These are phyloP conservation scores for Exophiala aquamarina DNA, from an alignment of 2,329 filamentous ascomycete species.

Conservation along the genomic window DNA sequence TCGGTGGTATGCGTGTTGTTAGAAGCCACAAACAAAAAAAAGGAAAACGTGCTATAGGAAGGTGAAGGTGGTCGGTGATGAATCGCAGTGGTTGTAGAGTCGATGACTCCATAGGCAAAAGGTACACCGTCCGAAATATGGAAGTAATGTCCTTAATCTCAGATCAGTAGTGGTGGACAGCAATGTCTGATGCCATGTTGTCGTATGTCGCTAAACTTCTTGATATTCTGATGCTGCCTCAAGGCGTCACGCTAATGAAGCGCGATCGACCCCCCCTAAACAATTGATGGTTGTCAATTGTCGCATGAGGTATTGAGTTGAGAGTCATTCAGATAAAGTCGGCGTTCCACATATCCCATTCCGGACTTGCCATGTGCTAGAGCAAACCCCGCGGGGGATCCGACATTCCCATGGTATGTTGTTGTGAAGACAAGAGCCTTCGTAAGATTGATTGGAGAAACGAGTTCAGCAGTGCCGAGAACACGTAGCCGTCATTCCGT, in stretches of 20 bases:
- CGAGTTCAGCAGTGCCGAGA: slow-evolving; percentile 20
- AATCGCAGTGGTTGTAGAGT: slow-evolving; percentile 8
- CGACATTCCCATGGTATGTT: slow-evolving; percentile 27
- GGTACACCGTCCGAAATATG: slow-evolving; percentile 9
- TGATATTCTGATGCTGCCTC: slow-evolving; percentile 22
- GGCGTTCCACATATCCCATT: slow-evolving; percentile 22
- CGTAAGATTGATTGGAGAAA: slow-evolving; percentile 19
- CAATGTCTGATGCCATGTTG: slow-evolving; percentile 17
- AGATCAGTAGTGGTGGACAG: slow-evolving; percentile 8
- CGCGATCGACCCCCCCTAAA: background rate
- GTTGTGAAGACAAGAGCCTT: slow-evolving; percentile 19
- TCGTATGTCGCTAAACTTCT: slow-evolving; percentile 25
- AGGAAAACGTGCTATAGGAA: slow-evolving; percentile 26
- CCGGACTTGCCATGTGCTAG: slow-evolving; percentile 32
- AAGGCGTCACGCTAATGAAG: background rate
- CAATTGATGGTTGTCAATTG: slow-evolving; percentile 19
- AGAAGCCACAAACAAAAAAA: slow-evolving; percentile 10
- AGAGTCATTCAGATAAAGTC: slow-evolving; percentile 4
- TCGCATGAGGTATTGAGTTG: slow-evolving; percentile 11
- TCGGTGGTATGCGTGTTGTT: slow-evolving; percentile 11
- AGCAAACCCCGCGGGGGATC: slow-evolving; percentile 32
- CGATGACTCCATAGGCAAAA: slow-evolving; percentile 11
- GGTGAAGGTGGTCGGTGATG: slow-evolving; percentile 19
- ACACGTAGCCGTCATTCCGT: slow-evolving; percentile 49
- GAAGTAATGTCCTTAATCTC: slow-evolving; percentile 2